Conservation (phyloP, 2,329 filamentous ascomycete species). For the Capronia epimyces region DNA sequence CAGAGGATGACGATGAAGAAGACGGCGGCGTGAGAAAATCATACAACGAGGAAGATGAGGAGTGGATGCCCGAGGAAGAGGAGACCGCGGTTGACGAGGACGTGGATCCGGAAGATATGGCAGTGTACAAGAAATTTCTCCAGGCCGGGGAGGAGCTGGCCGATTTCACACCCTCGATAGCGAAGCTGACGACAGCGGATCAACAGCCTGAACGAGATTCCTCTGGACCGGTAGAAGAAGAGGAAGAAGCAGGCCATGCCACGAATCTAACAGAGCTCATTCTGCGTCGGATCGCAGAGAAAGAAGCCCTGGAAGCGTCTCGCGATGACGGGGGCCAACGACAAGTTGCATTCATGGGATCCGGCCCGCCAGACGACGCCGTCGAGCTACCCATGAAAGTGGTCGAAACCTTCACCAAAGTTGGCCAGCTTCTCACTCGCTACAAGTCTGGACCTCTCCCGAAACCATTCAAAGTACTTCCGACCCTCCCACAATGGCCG, state of each 20-base stretch:
- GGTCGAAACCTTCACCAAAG: conserved; percentile 67
- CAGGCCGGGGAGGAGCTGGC: conserved; percentile 54
- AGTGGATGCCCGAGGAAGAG: conserved; percentile 52
- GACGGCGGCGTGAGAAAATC: conserved; percentile 38
- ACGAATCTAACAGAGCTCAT: conserved; percentile 91
- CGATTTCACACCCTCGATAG: conserved; percentile 26
- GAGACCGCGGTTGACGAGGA: conserved; percentile 61
- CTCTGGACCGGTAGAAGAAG: conserved; percentile 36
- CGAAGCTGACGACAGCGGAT: conserved; percentile 33
- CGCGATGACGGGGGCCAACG: conserved; percentile 29
- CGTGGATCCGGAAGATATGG: conserved; percentile 81
- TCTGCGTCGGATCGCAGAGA: conserved; percentile 84
- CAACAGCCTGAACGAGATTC: neutral
- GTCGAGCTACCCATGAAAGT: conserved; percentile 86
- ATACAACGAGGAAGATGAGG: conserved; percentile 74
- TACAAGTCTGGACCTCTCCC: conserved; percentile 96
- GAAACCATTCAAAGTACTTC: conserved; percentile 95
- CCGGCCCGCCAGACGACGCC: conserved; percentile 65
- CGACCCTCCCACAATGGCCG: conserved; percentile 87
- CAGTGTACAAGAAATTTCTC: conserved; percentile 86
- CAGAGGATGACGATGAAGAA: conserved; percentile 43
- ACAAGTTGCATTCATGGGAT: conserved; percentile 43
- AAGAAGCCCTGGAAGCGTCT: conserved; percentile 61
- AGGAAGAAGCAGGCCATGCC: conserved; percentile 48
- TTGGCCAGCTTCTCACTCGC: conserved; percentile 79